These are phyloP conservation scores for Lepidium aucheri DNA, from an alignment of 345 rosid species.

Conservation along the genomic window DNA sequence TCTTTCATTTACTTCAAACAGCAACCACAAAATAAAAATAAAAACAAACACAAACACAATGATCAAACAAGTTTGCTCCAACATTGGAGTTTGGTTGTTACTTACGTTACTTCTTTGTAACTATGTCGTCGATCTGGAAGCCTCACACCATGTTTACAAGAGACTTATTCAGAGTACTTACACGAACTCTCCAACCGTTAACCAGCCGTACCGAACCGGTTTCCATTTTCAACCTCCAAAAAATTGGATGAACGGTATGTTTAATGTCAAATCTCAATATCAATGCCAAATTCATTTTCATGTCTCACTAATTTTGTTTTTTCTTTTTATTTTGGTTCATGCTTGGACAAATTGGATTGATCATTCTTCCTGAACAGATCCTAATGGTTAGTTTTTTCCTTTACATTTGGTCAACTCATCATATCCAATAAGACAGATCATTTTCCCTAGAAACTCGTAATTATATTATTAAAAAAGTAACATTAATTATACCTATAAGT, in stretches of 20 bases:
- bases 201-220: conserved; percentile 58
- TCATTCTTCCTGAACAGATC: conserved; percentile 48
- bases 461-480: background rate
- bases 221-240: conserved; percentile 68
- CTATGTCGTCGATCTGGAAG: conserved; percentile 36
- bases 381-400: conserved; percentile 56
- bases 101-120: conserved; percentile 34
- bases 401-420: conserved; percentile 21
- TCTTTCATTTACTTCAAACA: background rate
- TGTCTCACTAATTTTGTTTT: background rate
- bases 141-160: conserved; percentile 40
- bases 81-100: conserved; percentile 21
- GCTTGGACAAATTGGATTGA: conserved; percentile 10
- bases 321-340: background rate
- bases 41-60: background rate
- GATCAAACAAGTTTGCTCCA: conserved; percentile 21
- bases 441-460: conserved; percentile 1
- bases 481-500: conserved; percentile 13
- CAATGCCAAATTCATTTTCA: background rate
- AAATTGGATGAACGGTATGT: conserved; percentile 74
- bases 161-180: conserved; percentile 18
- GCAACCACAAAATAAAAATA: conserved; percentile 1
- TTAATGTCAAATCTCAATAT: background rate
- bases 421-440: conserved; percentile 20
- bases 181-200: conserved; percentile 15